Percentiles rank a stretch among this genome's conserved stretches.
These are phyloP conservation scores for Zygnema cylindricum DNA, from an alignment of 139 green algal genomes.

Conservation along the genomic window DNA sequence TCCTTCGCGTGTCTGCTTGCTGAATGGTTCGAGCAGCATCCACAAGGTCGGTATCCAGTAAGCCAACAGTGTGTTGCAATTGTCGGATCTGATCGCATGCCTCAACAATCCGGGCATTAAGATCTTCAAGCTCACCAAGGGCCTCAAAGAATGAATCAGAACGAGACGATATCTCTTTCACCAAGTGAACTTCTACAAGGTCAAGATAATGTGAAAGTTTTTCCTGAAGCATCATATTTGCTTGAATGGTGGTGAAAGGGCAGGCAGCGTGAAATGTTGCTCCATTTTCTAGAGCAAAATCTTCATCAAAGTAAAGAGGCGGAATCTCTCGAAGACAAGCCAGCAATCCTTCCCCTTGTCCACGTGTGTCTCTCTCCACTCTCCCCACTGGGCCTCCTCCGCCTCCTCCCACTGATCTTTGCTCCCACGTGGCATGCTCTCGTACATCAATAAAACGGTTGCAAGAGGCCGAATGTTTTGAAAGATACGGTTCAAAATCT, in stretches of 20 bases:
- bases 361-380: background rate
- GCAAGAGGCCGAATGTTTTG: slow-evolving; percentile 21
- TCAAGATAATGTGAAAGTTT: slow-evolving; percentile 65
- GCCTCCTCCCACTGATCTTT: background rate
- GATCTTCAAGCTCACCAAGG: slow-evolving; percentile 75
- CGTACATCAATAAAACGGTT: slow-evolving; percentile 52
- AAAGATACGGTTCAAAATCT: slow-evolving; percentile 55
- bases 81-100: slow-evolving; percentile 68
- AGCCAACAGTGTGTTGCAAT: slow-evolving; percentile 63
- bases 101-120: slow-evolving; percentile 67
- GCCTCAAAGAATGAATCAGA: slow-evolving; percentile 68
- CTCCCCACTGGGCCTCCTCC: background rate
- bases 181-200: slow-evolving; percentile 61
- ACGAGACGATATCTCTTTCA: slow-evolving; percentile 61
- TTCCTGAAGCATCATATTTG: slow-evolving; percentile 62
- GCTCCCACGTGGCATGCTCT: slow-evolving; percentile 38
- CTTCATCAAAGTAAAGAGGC: slow-evolving; percentile 56
- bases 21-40: slow-evolving; percentile 66
- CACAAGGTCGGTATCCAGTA: slow-evolving; percentile 74
- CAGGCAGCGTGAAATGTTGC: slow-evolving; percentile 53
- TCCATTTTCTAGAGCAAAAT: slow-evolving; percentile 57
- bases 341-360: slow-evolving; percentile 54
- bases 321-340: slow-evolving; percentile 58
- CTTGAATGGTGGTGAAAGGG: slow-evolving; percentile 18
- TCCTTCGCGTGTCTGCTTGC: slow-evolving; percentile 68